phyloP scores from a whole-genome alignment of 306 rosid species.

The Mimosa bimucronata region DNA sequence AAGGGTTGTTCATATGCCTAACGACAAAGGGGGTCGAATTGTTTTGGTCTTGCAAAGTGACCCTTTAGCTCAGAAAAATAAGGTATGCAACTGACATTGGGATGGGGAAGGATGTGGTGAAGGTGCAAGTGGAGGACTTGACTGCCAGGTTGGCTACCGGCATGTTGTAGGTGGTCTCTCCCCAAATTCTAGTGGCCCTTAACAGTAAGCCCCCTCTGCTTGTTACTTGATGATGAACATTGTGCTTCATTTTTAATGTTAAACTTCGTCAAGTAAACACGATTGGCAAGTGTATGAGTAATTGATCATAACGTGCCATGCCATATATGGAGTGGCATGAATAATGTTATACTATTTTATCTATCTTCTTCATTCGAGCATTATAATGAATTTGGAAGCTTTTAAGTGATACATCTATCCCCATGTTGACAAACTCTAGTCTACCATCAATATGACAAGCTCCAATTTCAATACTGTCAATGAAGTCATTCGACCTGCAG shows the following conservation, averaged over 20 bases:
- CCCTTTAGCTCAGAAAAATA: too few species aligned
- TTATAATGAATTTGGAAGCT: neutral
- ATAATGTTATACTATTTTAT: neutral
- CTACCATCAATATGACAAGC: too few species aligned
- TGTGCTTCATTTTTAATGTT: neutral
- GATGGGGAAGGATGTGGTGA: slow-evolving; percentile 76
- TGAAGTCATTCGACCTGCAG: too few species aligned
- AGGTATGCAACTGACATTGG: slow-evolving; percentile 88
- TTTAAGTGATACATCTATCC: too few species aligned
- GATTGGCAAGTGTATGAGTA: neutral
- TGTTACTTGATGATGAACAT: slow-evolving; percentile 36
- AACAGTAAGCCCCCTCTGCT: slow-evolving; percentile 43
- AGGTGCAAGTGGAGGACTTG: slow-evolving; percentile 79
- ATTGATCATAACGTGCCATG: neutral
- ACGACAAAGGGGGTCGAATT: slow-evolving; percentile 45
- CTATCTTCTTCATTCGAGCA: neutral
- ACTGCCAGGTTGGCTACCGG: slow-evolving; percentile 63
- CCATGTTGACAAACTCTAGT: neutral
- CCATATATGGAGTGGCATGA: neutral
- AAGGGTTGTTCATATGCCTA: slow-evolving; percentile 32
- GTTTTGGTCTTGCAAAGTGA: too few species aligned
- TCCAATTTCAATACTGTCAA: too few species aligned
- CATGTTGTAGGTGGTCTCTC: slow-evolving; percentile 60
- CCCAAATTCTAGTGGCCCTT: slow-evolving; percentile 45
- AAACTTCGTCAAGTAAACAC: neutral